These are phyloP conservation scores for Lipomyces yamanashiensis DNA, from an alignment of 805 yeast species.

Conservation along the genomic window DNA sequence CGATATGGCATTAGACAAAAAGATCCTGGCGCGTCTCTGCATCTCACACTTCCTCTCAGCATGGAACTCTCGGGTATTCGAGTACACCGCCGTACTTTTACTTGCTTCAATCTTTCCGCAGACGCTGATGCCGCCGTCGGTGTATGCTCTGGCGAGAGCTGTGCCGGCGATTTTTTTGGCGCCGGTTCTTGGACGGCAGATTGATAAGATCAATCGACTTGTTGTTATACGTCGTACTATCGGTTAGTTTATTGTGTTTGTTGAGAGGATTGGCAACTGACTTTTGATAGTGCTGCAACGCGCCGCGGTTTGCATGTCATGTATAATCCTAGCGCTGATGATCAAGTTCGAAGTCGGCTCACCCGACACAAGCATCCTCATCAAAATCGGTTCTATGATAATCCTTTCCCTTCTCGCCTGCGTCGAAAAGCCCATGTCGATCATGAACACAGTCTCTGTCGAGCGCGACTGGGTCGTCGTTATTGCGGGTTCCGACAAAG, in stretches of 20 bases:
- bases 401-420: conserved; percentile 45
- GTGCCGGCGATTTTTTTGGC: conserved; percentile 43
- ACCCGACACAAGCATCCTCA: neutral
- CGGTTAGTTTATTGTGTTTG: conserved; percentile 6
- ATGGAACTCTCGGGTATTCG: conserved; percentile 51
- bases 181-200: conserved; percentile 42
- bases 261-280: neutral
- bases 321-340: conserved; percentile 38
- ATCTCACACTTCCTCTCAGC: conserved; percentile 48
- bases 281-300: conserved; percentile 40
- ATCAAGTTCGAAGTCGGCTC: conserved; percentile 17
- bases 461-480: conserved; percentile 52
- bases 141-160: conserved; percentile 46
- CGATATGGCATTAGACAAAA: conserved; percentile 16
- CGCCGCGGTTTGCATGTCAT: conserved; percentile 42
- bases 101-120: conserved; percentile 47
- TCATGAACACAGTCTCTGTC: conserved; percentile 48
- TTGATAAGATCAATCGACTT: conserved; percentile 44
- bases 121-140: conserved; percentile 46
- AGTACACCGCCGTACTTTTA: conserved; percentile 48
- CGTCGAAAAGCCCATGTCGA: conserved; percentile 45
- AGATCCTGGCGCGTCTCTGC: conserved; percentile 25
- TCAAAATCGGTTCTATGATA: conserved; percentile 25
- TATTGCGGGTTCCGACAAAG: conserved; percentile 42
- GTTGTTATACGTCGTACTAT: conserved; percentile 46